Base-by-base conservation (phyloP, 192 early-diverging fungal genomes). In the Linderina pennispora region DNA sequence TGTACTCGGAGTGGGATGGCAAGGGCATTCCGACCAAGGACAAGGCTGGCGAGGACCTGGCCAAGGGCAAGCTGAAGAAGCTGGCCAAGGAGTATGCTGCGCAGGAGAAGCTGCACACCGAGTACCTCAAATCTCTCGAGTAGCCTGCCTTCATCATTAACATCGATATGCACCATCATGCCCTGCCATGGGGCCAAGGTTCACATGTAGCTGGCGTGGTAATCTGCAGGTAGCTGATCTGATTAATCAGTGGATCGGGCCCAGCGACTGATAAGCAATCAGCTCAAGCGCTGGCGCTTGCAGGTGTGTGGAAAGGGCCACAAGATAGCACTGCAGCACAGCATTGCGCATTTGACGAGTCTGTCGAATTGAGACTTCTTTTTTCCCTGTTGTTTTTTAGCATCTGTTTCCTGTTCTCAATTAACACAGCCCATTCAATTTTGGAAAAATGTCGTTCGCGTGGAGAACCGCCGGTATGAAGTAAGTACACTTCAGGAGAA, bases 81-180 rank as follows among this genome's bases (percentile, higher is more conserved):
- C 68, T 95, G 35, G 62, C 82, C 41, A 95, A 97, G 77, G 85
- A 89, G 62, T 84, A 79, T 54, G 84, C 88, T 13, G 76, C 64
- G 7, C 96, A 98, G 72, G 81, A 74, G 36, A 95, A 94, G 74
- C 71, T 98, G 20, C 90, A 98, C 53, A 74, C 79, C 36, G 84
- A 93, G 62, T 96, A 90, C 53, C 70, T 89, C 21, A 48, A 65
- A 40, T 50, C 55, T 3, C 43, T 46, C 10, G 23, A 22, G 22
- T 13, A 45, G 5, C 28, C 5, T 31, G 5, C 5, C 28, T 31
- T 31, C 6, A 31, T 31, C 11, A 31, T 31, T 31, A 31, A 31
- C 28, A 25, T 42, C 8, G 40, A 42, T 23, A n/a, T 16, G 8
- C 21, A 16, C 40, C 21, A 21, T 41, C 21, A 21, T 24, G 40